Conservation (phyloP, 2,329 filamentous ascomycete species). For the Fusarium luffae region DNA sequence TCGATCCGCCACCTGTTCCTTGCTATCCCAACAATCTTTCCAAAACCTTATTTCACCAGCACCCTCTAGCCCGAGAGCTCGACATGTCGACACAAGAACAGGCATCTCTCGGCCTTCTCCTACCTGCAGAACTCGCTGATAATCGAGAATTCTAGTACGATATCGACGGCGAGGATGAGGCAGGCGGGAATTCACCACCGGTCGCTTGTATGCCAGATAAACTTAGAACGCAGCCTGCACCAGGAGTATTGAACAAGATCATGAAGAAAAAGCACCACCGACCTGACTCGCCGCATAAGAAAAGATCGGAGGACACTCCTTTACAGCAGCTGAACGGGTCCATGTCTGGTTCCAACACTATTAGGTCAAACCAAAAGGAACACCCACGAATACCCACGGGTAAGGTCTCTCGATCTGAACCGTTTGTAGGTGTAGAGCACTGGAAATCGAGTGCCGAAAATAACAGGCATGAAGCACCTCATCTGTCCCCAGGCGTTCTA, state of each 20-base stretch:
- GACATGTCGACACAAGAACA: constrained; percentile 46
- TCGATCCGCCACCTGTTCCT: constrained; percentile 46
- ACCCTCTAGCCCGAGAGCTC: constrained; percentile 51
- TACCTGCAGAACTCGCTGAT: constrained; percentile 48
- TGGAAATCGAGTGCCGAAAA: constrained; percentile 2
- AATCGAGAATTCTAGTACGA: constrained; percentile 53
- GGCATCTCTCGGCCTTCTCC: constrained; percentile 49
- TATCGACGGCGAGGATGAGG: constrained; percentile 51
- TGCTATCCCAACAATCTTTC: constrained; percentile 51
- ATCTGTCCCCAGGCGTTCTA: background rate
- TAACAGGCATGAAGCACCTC: background rate
- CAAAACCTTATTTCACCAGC: constrained; percentile 50
- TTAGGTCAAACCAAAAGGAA: constrained; percentile 18
- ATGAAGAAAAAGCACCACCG: constrained; percentile 45
- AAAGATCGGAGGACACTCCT: constrained; percentile 2
- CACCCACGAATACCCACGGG: constrained; percentile 35
- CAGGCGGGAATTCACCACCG: constrained; percentile 37
- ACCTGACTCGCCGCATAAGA: constrained; percentile 21
- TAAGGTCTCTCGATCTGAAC: constrained; percentile 43
- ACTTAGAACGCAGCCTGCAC: constrained; percentile 38
- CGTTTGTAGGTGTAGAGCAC: constrained; percentile 1
- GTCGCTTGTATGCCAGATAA: constrained; percentile 49
- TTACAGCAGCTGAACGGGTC: constrained; percentile 1
- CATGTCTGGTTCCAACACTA: background rate
- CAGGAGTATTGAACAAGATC: constrained; percentile 45